A percentile compares a stretch with the other conserved stretches of the same genome.
Evolutionary conservation across 2,329 filamentous ascomycete genomes (phyloP).

Genomic region (Aureobasidium pullulans): DNA sequence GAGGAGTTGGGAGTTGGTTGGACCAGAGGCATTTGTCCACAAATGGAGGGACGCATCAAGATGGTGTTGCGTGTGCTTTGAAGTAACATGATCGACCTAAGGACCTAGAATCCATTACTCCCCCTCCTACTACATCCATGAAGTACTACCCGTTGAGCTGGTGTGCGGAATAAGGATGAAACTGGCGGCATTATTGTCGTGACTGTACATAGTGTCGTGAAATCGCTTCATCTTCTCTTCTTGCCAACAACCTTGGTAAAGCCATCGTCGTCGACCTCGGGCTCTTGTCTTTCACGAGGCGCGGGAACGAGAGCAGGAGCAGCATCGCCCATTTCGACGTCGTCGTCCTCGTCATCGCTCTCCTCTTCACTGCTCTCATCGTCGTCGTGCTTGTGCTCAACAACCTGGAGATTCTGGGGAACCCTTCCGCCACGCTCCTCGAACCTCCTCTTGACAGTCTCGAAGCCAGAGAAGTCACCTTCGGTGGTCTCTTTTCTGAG

Average conservation of each 20-base stretch:
- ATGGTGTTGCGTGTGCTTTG: slow-evolving; percentile 16
- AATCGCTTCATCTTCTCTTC: slow-evolving; percentile 25
- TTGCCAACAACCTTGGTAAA: slow-evolving; percentile 33
- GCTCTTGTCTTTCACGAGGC: slow-evolving; percentile 57
- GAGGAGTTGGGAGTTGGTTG: slow-evolving; percentile 60
- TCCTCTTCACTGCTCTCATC: slow-evolving; percentile 48
- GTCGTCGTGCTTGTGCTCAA: slow-evolving; percentile 54
- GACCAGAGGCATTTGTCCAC: slow-evolving; percentile 73
- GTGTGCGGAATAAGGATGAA: background rate
- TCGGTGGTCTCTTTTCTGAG: slow-evolving; percentile 53
- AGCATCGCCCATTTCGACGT: slow-evolving; percentile 48
- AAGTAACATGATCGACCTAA: background rate
- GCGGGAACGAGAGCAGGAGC: slow-evolving; percentile 59
- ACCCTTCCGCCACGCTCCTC: slow-evolving; percentile 26
- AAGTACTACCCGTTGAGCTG: background rate
- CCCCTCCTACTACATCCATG: background rate
- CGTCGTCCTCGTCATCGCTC: slow-evolving; percentile 47
- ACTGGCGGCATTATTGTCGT: slow-evolving; percentile 4
- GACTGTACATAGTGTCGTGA: background rate
- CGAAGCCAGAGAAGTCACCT: slow-evolving; percentile 55
- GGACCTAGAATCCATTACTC: background rate
- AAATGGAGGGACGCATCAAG: slow-evolving; percentile 66
- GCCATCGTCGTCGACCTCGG: slow-evolving; percentile 39
- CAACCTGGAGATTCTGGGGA: slow-evolving; percentile 34
- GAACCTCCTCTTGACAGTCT: slow-evolving; percentile 43